Base-by-base conservation (phyloP, 306 rosid species). In the Astragalus membranaceus region DNA sequence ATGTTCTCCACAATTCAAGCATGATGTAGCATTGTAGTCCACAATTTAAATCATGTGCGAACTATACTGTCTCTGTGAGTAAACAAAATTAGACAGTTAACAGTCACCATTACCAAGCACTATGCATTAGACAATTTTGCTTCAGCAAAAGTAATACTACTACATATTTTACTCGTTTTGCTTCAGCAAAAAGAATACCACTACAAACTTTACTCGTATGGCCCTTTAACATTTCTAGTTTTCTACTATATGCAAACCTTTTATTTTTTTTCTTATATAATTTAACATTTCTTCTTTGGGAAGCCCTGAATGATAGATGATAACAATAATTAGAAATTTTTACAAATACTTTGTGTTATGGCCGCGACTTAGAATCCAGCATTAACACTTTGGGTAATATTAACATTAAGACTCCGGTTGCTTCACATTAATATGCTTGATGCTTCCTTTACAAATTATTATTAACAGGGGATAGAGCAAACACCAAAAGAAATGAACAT, bases 401-500 rank as follows among this genome's bases (percentile, higher is more conserved):
- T 36, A 37, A 17, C 51, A 65, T 53, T 36, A 71, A 48, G 60
- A 49, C 30, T 65, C 29, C 67, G 23, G 46, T 33, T 35, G 17
- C 23, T 42, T 35, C 51, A 56, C 78, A 64, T 14, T 42, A 65
- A 71, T 56, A 49, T 48, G 13, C 37, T 50, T 44, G 48, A 49
- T 48, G 13, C 37, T 50, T 44, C 62, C 33, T 42, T 67, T 68
- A 20, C 70, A 33, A 64, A 73, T 58, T 63, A 50, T 65, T 48
- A 50, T 65, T 53, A 58, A 41, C 56, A 41, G 10, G 73, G 58
- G 4, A 13, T 49, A n/a, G 10, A 68, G 61, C 23, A 58, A 51
- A 74, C 23, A 36, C 48, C 15, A 55, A 52, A 32, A 63, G 58
- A 26, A 51, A 64, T 44, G 68, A 73, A 61, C 73, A 13, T 77